Conservation (phyloP, 2,329 filamentous ascomycete genomes). For the Colletotrichum eremochloae region DNA sequence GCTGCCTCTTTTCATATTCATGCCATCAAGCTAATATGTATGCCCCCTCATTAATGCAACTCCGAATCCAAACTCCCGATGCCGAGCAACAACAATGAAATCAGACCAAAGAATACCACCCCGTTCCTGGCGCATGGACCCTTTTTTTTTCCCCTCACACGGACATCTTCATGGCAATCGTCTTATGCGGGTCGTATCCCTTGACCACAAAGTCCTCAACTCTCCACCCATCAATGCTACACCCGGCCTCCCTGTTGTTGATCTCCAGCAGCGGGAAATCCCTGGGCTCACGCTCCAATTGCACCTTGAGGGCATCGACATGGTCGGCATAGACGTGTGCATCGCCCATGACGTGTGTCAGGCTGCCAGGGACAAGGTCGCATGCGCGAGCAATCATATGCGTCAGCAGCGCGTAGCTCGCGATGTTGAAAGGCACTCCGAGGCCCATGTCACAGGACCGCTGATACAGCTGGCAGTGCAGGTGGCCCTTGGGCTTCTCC, state of each 20-base stretch:
- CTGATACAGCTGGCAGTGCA: slow-evolving; percentile 94
- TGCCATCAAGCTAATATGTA: slow-evolving; percentile 24
- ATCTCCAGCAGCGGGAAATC: slow-evolving; percentile 87
- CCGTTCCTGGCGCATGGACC: slow-evolving; percentile 13
- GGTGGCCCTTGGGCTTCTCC: slow-evolving; percentile 69
- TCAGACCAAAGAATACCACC: slow-evolving; percentile 17
- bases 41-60: slow-evolving; percentile 38
- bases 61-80: slow-evolving; percentile 27
- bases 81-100: slow-evolving; percentile 7
- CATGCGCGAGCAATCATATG: slow-evolving; percentile 95
- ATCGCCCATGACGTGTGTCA: slow-evolving; percentile 97
- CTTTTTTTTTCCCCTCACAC: slow-evolving; percentile 63
- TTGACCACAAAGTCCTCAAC: slow-evolving; percentile 88
- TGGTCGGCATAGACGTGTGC: slow-evolving; percentile 98
- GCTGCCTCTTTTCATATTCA: slow-evolving; percentile 32
- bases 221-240: slow-evolving; percentile 91
- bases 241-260: slow-evolving; percentile 70
- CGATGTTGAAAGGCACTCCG: slow-evolving; percentile 98
- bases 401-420: slow-evolving; percentile 90
- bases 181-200: slow-evolving; percentile 91
- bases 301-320: slow-evolving; percentile 85
- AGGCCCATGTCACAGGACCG: slow-evolving; percentile 97
- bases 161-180: slow-evolving; percentile 99
- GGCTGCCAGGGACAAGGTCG: slow-evolving; percentile 84
- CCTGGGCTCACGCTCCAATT: slow-evolving; percentile 83